Evolutionary conservation across 1,284 basidiomycete species (phyloP), one percentile per base, ranked within the genome.

Genomic region (Cryptococcus sp.): DNA sequence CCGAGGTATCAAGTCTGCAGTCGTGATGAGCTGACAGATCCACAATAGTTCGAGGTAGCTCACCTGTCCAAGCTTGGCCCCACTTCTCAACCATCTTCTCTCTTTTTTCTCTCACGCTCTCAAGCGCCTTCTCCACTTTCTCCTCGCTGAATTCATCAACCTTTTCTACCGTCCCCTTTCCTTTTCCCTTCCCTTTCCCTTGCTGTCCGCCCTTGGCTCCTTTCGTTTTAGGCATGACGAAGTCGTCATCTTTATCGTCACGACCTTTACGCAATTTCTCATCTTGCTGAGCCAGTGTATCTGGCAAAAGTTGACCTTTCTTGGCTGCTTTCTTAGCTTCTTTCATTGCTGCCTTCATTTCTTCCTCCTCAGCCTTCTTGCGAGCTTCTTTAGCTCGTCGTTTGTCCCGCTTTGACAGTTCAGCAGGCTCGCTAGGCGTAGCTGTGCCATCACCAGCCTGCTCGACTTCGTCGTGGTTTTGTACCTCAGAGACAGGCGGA

Each of bases 401-500:
- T 74, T 88, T 92, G 34, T 94, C 91, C 52, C 84, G 84, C 77
- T 95, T 96, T 2, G 89, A 87, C 40, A 85, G 73, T 65, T 83
- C 81, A 34, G 64, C 73, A 15, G 56, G n/a, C 20, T 57, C 59
- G 13, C 49, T 34, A 6, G 48, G 40, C 29, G 39, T 49, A 5
- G 51, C 55, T 22, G 44, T 44, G 6, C 26, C 26, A 37, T 72
- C 71, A 16, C 57, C 62, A 25, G 37, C 58, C 54, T 54, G 45
- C 46, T 55, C 38, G 17, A 20, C 43, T n/a, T 20, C 49, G 34
- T 54, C 55, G 19, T 15, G 26, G 4, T 34, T 25, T 40, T 23
- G 25, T 7, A 15, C 29, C 34, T 46, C n/a, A 22, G 22, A 3
- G 7, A 7, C 19, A 7, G 45, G 45, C 16, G 16, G 22, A 23